phyloP scores from a whole-genome alignment of 768 basidiomycete species.

The Tephrocybe sp. region DNA sequence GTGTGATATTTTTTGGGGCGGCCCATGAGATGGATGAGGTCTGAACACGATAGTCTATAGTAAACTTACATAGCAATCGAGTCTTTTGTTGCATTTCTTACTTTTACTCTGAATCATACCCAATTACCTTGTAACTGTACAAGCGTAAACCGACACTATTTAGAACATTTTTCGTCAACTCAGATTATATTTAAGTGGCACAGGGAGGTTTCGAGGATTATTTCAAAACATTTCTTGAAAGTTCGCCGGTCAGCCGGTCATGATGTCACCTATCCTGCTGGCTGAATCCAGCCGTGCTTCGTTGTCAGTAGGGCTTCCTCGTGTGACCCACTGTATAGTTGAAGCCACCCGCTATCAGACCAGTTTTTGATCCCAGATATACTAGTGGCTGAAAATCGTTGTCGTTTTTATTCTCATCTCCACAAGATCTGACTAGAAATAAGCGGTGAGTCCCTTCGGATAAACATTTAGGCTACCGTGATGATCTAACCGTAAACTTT shows the following conservation, averaged over 20 bases:
- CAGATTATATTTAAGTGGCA: background rate
- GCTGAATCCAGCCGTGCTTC: background rate
- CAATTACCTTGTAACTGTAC: background rate
- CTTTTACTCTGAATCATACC: background rate
- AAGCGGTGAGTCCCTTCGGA: too few relatives aligned
- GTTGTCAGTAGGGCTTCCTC: background rate
- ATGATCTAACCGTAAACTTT: too few relatives aligned
- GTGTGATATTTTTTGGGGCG: slow-evolving; percentile 2
- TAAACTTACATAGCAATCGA: background rate
- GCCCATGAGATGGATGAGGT: background rate
- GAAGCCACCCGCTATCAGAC: background rate
- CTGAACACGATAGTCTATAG: background rate
- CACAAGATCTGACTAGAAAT: too few relatives aligned
- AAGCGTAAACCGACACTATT: background rate
- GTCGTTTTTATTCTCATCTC: too few relatives aligned
- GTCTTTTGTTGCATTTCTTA: background rate
- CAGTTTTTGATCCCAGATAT: too few relatives aligned
- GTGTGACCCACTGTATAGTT: slow-evolving; percentile 1
- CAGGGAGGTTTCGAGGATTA: background rate
- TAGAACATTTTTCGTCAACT: background rate
- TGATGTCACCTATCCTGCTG: background rate
- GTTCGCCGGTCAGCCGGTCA: background rate
- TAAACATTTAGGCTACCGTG: too few relatives aligned
- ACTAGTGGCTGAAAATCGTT: too few relatives aligned
- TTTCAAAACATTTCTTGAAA: background rate